Percentiles rank a stretch among this genome's conserved stretches.
These are phyloP conservation scores for Hanseniaspora singularis DNA, from an alignment of 805 yeast species.

Conservation along the genomic window DNA sequence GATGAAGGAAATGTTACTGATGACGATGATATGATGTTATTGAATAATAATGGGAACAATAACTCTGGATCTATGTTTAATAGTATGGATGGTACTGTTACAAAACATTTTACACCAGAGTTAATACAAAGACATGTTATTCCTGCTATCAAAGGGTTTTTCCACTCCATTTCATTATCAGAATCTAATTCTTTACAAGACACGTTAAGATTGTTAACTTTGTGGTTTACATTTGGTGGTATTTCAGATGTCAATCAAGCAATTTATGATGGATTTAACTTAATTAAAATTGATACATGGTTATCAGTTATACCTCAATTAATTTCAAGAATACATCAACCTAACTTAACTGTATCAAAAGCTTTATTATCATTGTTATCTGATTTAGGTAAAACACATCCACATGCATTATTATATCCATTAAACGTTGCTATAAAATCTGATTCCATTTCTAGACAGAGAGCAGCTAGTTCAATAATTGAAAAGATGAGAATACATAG, in stretches of 20 bases:
- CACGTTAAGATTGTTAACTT: slow-evolving; percentile 72
- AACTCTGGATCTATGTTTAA: slow-evolving; percentile 15
- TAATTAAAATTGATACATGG: slow-evolving; percentile 90
- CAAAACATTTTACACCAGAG: slow-evolving; percentile 33
- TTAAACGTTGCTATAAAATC: slow-evolving; percentile 91
- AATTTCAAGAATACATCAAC: slow-evolving; percentile 93
- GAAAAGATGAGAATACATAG: slow-evolving; percentile 88
- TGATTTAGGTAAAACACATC: slow-evolving; percentile 87
- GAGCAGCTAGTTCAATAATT: slow-evolving; percentile 82
- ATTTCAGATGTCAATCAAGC: slow-evolving; percentile 82
- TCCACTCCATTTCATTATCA: slow-evolving; percentile 84
- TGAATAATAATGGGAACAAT: slow-evolving; percentile 8
- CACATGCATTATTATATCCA: slow-evolving; percentile 93
- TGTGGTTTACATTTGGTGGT: slow-evolving; percentile 96
- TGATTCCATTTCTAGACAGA: slow-evolving; percentile 76
- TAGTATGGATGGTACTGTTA: slow-evolving; percentile 14
- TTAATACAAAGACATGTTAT: slow-evolving; percentile 76
- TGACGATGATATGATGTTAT: slow-evolving; percentile 19
- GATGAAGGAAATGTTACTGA: slow-evolving; percentile 18
- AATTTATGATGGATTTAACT: slow-evolving; percentile 75
- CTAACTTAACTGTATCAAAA: slow-evolving; percentile 69
- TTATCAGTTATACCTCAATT: slow-evolving; percentile 89
- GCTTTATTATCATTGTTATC: slow-evolving; percentile 69
- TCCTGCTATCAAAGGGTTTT: slow-evolving; percentile 92
- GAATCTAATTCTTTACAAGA: slow-evolving; percentile 83